Conservation (phyloP, 257 asterid species). For the Ophiorrhiza pumila region DNA sequence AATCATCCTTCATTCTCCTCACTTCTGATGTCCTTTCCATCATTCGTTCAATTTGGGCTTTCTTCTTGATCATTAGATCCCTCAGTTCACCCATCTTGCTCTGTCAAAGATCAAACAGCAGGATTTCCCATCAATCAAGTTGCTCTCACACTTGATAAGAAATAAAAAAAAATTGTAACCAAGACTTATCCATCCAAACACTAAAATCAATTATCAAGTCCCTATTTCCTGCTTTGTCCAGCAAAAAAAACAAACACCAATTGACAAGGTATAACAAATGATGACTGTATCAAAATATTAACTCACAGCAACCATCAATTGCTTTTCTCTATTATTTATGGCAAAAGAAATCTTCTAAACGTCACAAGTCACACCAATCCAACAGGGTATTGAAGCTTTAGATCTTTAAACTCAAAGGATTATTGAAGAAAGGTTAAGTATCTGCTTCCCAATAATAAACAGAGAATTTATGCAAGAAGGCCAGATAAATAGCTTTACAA, state of each 20-base stretch:
- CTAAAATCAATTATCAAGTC: too few relatives aligned
- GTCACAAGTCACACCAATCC: background rate
- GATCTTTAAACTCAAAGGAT: background rate
- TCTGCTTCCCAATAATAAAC: background rate
- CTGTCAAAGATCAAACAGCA: constrained; percentile 46
- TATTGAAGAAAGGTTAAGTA: background rate
- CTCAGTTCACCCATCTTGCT: constrained; percentile 51
- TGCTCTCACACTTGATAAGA: too few relatives aligned
- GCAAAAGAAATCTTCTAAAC: background rate
- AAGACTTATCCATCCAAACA: background rate
- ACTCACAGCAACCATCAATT: background rate
- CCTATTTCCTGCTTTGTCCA: too few relatives aligned
- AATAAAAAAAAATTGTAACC: background rate
- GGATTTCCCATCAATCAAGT: background rate
- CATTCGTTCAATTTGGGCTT: constrained; percentile 48
- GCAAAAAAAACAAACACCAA: too few relatives aligned
- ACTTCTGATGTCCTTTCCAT: constrained; percentile 69
- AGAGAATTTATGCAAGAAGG: background rate
- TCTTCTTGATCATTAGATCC: constrained; percentile 55
- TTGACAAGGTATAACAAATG: too few relatives aligned
- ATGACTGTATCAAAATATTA: too few relatives aligned
- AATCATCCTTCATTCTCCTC: constrained; percentile 60
- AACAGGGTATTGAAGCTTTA: background rate
- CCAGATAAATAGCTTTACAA: background rate
- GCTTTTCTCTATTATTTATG: background rate